phyloP scores from a whole-genome alignment of 2,329 filamentous ascomycete species.

The Thelonectria blattea region DNA sequence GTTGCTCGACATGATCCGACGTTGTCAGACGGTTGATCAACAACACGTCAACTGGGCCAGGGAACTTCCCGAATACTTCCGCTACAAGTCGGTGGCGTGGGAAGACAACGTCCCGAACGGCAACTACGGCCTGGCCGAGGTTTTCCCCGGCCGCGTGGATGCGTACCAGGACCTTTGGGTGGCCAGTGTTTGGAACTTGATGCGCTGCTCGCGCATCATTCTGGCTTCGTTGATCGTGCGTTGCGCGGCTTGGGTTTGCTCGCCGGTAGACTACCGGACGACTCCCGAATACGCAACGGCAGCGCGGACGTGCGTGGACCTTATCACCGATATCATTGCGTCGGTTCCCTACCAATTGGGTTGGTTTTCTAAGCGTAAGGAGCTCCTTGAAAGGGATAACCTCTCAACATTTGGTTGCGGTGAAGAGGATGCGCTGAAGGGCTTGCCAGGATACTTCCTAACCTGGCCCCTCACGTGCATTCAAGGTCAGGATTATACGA shows the following conservation, averaged over 20 bases:
- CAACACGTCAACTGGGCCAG: constrained; percentile 59
- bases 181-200: constrained; percentile 63
- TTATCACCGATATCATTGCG: constrained; percentile 64
- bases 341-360: constrained; percentile 67
- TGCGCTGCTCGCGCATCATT: constrained; percentile 59
- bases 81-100: constrained; percentile 61
- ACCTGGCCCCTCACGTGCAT: constrained; percentile 64
- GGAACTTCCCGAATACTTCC: constrained; percentile 56
- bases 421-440: constrained; percentile 57
- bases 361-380: constrained; percentile 57
- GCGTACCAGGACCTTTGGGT: constrained; percentile 65
- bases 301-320: constrained; percentile 56
- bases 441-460: constrained; percentile 63
- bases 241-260: constrained; percentile 65
- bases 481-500: constrained; percentile 63
- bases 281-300: constrained; percentile 66
- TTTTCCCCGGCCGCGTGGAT: constrained; percentile 66
- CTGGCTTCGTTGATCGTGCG: constrained; percentile 62
- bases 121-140: constrained; percentile 59
- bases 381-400: constrained; percentile 48
- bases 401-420: constrained; percentile 57
- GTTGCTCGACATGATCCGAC: constrained; percentile 58
- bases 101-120: constrained; percentile 58
- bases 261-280: constrained; percentile 66
- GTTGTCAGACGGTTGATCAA: constrained; percentile 58